A percentile compares a stretch with the other conserved stretches of the same genome.
Conservation (phyloP, 2,329 filamentous ascomycete species). For the Colletotrichum incanum region DNA sequence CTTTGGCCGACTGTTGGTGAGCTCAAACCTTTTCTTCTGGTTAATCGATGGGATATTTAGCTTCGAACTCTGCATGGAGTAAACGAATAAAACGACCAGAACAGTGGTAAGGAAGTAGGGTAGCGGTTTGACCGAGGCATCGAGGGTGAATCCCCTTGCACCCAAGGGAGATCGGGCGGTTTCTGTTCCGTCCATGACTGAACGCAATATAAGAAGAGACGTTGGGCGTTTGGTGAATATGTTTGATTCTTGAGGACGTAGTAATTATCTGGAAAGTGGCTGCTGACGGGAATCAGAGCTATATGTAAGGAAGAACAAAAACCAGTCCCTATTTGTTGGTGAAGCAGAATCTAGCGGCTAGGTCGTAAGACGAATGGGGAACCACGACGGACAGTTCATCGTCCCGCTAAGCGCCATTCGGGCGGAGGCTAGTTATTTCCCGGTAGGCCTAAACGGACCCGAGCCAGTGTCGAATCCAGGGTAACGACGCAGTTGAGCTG, state of each 20-base stretch:
- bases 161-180: neutral
- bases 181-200: conserved; percentile 4
- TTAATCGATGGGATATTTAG: conserved; percentile 24
- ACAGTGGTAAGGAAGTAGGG: conserved; percentile 32
- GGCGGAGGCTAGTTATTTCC: neutral
- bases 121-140: conserved; percentile 20
- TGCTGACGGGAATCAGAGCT: neutral
- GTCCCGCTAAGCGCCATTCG: neutral
- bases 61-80: conserved; percentile 30
- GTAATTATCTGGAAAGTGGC: too few relatives aligned
- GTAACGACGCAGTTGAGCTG: neutral
- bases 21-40: conserved; percentile 15
- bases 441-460: neutral
- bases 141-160: conserved; percentile 4
- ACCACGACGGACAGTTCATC: neutral
- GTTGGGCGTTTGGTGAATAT: neutral
- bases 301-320: neutral
- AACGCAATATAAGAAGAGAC: too few relatives aligned
- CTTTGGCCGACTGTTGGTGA: conserved; percentile 25
- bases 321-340: neutral
- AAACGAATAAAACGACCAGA: conserved; percentile 15
- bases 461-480: neutral
- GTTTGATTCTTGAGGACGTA: too few relatives aligned
- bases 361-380: neutral
- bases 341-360: neutral